phyloP scores from a whole-genome alignment of 2,329 filamentous ascomycete genomes.

The Sphaerostilbella broomeana region DNA sequence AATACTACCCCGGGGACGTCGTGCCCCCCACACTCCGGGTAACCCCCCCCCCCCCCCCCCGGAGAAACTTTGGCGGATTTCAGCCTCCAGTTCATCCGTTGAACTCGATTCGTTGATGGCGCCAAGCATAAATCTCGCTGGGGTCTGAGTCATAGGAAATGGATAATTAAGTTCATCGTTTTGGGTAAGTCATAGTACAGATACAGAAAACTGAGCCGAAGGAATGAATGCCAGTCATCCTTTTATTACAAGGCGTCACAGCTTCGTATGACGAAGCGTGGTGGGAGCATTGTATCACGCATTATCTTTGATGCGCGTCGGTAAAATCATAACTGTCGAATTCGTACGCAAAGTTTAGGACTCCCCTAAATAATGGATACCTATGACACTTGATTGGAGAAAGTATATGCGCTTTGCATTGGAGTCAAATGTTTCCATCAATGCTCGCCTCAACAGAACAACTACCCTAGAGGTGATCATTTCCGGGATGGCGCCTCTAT shows the following conservation, averaged over 20 bases:
- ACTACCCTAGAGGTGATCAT: neutral
- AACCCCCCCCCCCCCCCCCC: no score
- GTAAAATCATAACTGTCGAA: neutral
- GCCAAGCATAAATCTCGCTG: neutral
- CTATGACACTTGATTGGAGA: neutral
- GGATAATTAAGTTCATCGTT: neutral
- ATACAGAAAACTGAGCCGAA: neutral
- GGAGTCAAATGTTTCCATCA: neutral
- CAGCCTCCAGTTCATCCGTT: no score
- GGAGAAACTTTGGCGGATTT: no score
- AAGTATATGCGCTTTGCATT: neutral
- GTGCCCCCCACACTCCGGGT: no score
- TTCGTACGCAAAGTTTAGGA: neutral
- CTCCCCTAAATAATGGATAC: neutral
- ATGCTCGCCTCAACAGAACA: no score
- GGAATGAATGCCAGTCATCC: neutral
- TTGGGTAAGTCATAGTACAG: neutral
- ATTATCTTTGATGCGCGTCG: neutral
- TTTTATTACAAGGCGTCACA: no score
- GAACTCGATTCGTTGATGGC: neutral
- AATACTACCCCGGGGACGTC: no score
- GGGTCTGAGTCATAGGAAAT: neutral
- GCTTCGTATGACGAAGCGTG: neutral
- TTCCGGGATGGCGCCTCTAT: neutral
- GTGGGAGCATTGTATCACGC: neutral